Evolutionary conservation across 148 eudicot genomes (phyloP), one percentile per base, ranked within the genome.

Genomic region (Mesembryanthemum crystallinum): DNA sequence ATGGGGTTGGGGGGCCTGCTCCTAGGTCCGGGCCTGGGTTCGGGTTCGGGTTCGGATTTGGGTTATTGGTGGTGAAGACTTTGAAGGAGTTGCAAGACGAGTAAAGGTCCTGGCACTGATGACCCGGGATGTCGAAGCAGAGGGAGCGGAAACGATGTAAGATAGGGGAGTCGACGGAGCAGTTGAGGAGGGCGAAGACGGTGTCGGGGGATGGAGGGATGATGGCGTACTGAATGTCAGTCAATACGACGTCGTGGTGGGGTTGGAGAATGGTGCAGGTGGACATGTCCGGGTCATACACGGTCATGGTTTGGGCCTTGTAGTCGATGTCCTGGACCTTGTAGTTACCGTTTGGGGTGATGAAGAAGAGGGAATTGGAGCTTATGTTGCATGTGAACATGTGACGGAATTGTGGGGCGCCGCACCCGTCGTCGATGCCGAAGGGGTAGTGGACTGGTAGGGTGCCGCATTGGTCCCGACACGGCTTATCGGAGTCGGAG

Each of bases 221-320:
- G 21, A 87, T 62, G 32, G 86, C 93, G 74, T 85, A 89, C 75
- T 94, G 98, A 3, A 90, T 37, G 57, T 89, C 93, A 0, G 97
- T 67, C 74, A 94, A 73, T 54, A 74, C 68, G 25, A 94, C 82
- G 82, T 89, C 97, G 49, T 83, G 97, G 86, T 86, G 98, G 27
- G 98, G 97, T 55, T 94, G 98, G 0, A 94, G 89, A 28, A 94
- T 92, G 62, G 92, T 87, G 77, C 98, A 94, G 0, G 98, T 94
- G 54, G 98, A 92, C 98, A 94, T 94, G 80, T 95, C 83, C 0
- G 98, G 97, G 80, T 94, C 97, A 77, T 80, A 94, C 3, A 94
- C 81, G 1, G 84, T 81, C 8, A 92, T 49, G 14, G 86, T 87
- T 45, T 85, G 78, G n/a, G 87, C 63, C 39, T 81, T 67, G 82